phyloP scores from a whole-genome alignment of 495 filamentous ascomycete genomes.

The Penicillium fimorum region DNA sequence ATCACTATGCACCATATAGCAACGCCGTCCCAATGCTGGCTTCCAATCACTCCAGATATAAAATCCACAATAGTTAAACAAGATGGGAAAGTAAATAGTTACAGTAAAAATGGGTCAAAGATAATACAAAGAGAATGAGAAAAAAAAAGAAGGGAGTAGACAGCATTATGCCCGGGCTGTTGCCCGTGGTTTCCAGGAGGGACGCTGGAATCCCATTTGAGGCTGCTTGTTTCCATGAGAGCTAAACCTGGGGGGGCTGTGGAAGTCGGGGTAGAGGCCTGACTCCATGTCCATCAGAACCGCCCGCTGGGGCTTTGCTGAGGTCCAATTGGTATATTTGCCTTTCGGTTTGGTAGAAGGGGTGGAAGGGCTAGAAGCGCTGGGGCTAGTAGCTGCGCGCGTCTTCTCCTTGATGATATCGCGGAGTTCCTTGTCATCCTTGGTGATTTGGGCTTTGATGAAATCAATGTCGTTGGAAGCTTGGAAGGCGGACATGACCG shows the following conservation, averaged over 20 bases:
- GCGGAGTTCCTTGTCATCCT: conserved; percentile 68
- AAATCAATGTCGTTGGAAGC: conserved; percentile 57
- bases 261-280: conserved; percentile 39
- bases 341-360: conserved; percentile 19
- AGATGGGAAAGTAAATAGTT: conserved; percentile 10
- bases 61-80: conserved; percentile 19
- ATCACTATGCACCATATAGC: conserved; percentile 11
- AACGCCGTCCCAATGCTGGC: conserved; percentile 35
- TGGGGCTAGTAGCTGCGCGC: conserved; percentile 20
- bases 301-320: conserved; percentile 45
- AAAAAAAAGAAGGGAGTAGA: not conserved
- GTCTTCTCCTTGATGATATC: conserved; percentile 64
- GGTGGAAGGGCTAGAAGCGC: conserved; percentile 17
- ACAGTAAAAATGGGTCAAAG: conserved; percentile 14
- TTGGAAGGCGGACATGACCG: conserved; percentile 72
- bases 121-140: conserved; percentile 13
- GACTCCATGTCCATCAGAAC: conserved; percentile 48
- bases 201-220: conserved; percentile 31
- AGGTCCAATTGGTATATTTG: conserved; percentile 23
- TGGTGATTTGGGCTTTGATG: conserved; percentile 80
- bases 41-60: conserved; percentile 17
- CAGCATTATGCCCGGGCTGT: conserved; percentile 32
- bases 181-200: conserved; percentile 39
- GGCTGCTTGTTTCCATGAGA: conserved; percentile 28
- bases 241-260: conserved; percentile 19